phyloP scores from a whole-genome alignment of 495 filamentous ascomycete species.

The Cercophora scortea region DNA sequence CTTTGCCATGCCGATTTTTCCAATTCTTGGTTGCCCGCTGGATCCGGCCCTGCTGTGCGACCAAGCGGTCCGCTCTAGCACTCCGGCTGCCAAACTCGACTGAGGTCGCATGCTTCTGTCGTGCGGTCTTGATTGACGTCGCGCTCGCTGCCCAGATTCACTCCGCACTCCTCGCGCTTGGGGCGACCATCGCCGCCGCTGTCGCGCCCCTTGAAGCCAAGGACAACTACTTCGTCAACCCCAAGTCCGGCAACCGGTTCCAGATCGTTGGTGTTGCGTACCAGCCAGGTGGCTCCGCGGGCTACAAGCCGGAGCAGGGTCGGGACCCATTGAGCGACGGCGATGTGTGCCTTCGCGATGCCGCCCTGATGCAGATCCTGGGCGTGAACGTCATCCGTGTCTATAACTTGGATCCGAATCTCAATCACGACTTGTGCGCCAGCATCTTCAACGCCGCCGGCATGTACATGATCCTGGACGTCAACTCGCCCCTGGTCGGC shows the following conservation, averaged over 20 bases:
- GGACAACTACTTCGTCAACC: constrained; percentile 78
- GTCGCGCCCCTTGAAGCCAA: constrained; percentile 65
- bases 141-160: constrained; percentile 15
- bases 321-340: constrained; percentile 71
- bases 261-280: constrained; percentile 90
- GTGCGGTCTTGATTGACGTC: not conserved
- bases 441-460: constrained; percentile 77
- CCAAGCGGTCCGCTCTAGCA: too few relatives aligned
- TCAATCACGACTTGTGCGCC: constrained; percentile 84
- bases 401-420: constrained; percentile 79
- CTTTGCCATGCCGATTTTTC: too few relatives aligned
- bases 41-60: too few relatives aligned
- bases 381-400: constrained; percentile 84
- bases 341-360: constrained; percentile 76
- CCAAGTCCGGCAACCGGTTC: constrained; percentile 68
- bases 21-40: too few relatives aligned
- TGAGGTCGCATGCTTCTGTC: too few relatives aligned
- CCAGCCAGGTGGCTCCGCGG: constrained; percentile 84
- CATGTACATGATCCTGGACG: constrained; percentile 65
- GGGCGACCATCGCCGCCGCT: constrained; percentile 51
- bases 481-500: constrained; percentile 81
- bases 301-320: constrained; percentile 53
- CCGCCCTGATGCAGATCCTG: constrained; percentile 81
- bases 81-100: too few relatives aligned
- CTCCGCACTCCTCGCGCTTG: constrained; percentile 35